Evolutionary conservation across 1,284 basidiomycete genomes (phyloP).

Genomic region (Porodaedalea pini): DNA sequence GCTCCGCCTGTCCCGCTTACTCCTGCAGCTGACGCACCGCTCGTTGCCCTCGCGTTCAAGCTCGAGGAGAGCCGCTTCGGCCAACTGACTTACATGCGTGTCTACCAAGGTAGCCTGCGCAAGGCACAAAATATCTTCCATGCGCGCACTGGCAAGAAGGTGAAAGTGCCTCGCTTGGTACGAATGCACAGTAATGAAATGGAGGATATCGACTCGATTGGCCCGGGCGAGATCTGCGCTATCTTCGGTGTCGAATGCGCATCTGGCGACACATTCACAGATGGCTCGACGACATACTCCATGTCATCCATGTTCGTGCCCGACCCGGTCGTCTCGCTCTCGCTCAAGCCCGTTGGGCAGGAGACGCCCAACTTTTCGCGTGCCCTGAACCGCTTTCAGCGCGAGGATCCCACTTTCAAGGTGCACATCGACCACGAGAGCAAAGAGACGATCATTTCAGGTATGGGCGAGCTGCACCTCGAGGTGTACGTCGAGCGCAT

Average conservation of each 20-base stretch:
- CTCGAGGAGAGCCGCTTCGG: constrained; percentile 97
- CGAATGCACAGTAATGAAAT: constrained; percentile 99
- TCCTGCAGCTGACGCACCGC: constrained; percentile 80
- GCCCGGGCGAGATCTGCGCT: constrained; percentile 99
- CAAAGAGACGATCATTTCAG: constrained; percentile 99
- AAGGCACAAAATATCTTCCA: constrained; percentile 88
- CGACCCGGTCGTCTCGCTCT: constrained; percentile 95
- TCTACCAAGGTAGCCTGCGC: constrained; percentile 93
- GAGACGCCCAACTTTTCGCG: constrained; percentile 96
- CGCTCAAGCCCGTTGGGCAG: constrained; percentile 87
- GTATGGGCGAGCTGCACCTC: constrained; percentile 98
- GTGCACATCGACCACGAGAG: constrained; percentile 94
- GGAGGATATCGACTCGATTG: constrained; percentile 96
- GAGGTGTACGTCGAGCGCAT: constrained; percentile 99
- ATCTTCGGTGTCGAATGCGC: constrained; percentile 99
- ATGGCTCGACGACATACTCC: constrained; percentile 81
- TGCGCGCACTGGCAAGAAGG: constrained; percentile 93
- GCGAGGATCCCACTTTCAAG: constrained; percentile 98
- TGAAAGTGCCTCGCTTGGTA: constrained; percentile 97
- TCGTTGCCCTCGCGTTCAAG: constrained; percentile 97
- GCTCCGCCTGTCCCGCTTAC: constrained; percentile 72
- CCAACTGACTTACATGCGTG: constrained; percentile 98
- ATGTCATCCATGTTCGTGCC: constrained; percentile 99
- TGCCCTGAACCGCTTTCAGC: constrained; percentile 96
- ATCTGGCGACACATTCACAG: constrained; percentile 97